These are phyloP conservation scores for Huntiella abstrusa DNA, from an alignment of 2,329 filamentous ascomycete species.

Conservation along the genomic window DNA sequence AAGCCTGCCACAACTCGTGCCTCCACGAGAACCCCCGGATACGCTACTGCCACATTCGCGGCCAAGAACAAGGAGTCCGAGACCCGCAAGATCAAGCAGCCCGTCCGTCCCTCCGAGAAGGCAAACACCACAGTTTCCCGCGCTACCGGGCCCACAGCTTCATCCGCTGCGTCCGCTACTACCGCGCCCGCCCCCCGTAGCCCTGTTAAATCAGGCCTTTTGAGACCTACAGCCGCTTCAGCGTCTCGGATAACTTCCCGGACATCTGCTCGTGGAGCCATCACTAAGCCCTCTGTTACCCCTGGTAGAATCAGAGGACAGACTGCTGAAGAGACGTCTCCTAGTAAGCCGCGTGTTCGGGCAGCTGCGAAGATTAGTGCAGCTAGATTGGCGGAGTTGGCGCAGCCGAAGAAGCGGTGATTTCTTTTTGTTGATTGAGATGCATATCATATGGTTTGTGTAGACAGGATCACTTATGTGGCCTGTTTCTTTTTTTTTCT, in stretches of 20 bases:
- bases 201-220: not conserved
- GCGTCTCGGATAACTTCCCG: not conserved
- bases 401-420: constrained; percentile 8
- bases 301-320: not conserved
- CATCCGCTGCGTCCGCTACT: not conserved
- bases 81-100: constrained; percentile 10
- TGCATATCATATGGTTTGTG: not conserved
- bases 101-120: constrained; percentile 10
- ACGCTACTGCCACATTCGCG: constrained; percentile 7
- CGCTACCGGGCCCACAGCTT: not conserved
- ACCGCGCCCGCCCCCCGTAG: not conserved
- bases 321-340: not conserved
- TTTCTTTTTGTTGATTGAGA: not conserved
- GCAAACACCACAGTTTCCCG: constrained; percentile 5
- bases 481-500: not conserved
- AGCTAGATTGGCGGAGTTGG: constrained; percentile 6
- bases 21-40: constrained; percentile 3
- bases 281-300: not conserved
- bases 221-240: not conserved
- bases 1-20: not conserved
- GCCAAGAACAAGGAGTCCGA: constrained; percentile 7
- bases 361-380: constrained; percentile 5
- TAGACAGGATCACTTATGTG: not conserved
- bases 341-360: not conserved
- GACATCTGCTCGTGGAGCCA: not conserved